Percentiles rank a stretch among this genome's conserved stretches.
Conservation (phyloP, 768 basidiomycete species). For the Leucocoprinus leucothites region DNA sequence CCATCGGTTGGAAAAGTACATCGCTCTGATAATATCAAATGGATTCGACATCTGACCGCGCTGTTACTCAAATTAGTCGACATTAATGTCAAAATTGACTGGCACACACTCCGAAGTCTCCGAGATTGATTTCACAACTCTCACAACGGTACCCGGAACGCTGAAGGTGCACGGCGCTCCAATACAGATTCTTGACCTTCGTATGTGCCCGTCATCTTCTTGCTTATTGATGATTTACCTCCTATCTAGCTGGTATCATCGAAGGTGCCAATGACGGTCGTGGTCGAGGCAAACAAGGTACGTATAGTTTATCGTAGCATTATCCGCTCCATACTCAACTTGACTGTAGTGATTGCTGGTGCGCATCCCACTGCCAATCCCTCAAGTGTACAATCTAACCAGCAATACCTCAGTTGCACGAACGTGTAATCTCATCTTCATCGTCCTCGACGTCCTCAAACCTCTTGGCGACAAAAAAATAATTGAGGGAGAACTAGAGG, state of each 20-base stretch:
- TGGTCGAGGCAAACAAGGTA: slow-evolving; percentile 92
- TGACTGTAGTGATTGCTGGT: slow-evolving; percentile 69
- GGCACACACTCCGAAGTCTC: slow-evolving; percentile 97
- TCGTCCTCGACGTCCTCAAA: slow-evolving; percentile 96
- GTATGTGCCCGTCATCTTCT: slow-evolving; percentile 38
- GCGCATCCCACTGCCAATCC: slow-evolving; percentile 23
- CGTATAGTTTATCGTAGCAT: slow-evolving; percentile 23
- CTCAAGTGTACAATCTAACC: slow-evolving; percentile 6
- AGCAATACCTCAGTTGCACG: slow-evolving; percentile 68
- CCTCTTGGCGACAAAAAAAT: slow-evolving; percentile 94
- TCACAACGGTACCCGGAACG: slow-evolving; percentile 94
- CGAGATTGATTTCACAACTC: slow-evolving; percentile 94
- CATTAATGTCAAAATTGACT: slow-evolving; percentile 92
- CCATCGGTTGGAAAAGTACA: slow-evolving; percentile 92
- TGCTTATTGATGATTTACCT: not conserved
- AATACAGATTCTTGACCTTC: slow-evolving; percentile 91
- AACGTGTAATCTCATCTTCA: slow-evolving; percentile 98
- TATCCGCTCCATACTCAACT: slow-evolving; percentile 8
- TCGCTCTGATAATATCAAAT: not conserved
- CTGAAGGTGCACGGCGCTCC: slow-evolving; percentile 94
- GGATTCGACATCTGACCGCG: not conserved
- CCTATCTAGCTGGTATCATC: slow-evolving; percentile 81
- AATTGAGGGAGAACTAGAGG: slow-evolving; percentile 91
- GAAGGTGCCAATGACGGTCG: slow-evolving; percentile 96
- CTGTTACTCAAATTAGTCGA: slow-evolving; percentile 50